Conservation (phyloP, 208 protist genomes). For the Naegleria fowleri region DNA sequence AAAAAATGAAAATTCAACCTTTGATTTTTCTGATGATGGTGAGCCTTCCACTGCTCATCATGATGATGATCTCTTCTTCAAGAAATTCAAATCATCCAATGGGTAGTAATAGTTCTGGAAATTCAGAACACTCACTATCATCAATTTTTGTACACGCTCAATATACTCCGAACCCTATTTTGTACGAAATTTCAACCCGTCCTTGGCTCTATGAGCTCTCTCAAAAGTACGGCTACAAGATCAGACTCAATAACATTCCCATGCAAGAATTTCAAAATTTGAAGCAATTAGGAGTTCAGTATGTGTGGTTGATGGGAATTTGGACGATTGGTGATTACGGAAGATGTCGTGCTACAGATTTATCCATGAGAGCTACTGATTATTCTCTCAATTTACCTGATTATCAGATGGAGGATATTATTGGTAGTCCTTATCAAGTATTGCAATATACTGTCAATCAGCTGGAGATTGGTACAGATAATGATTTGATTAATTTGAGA, state of each 20-base stretch:
- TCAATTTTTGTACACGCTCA: neutral
- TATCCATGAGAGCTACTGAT: conserved; percentile 20
- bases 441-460: conserved; percentile 49
- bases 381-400: conserved; percentile 52
- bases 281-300: conserved; percentile 42
- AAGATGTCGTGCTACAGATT: conserved; percentile 51
- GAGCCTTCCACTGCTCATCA: no score
- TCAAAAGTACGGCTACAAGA: conserved; percentile 45
- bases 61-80: no score
- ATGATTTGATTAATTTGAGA: conserved; percentile 41
- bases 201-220: conserved; percentile 58
- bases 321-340: conserved; percentile 56
- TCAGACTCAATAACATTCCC: conserved; percentile 47
- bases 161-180: conserved; percentile 31
- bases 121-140: no score
- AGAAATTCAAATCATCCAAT: no score
- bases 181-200: conserved; percentile 52
- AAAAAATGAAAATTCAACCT: no score
- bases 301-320: conserved; percentile 60
- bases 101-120: no score
- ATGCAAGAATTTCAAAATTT: conserved; percentile 37
- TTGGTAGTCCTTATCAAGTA: conserved; percentile 64
- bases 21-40: no score
- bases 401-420: conserved; percentile 49
- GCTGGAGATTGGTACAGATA: conserved; percentile 39